Base-by-base conservation (phyloP, 495 filamentous ascomycete species). In the Umbilicaria muhlenbergii region DNA sequence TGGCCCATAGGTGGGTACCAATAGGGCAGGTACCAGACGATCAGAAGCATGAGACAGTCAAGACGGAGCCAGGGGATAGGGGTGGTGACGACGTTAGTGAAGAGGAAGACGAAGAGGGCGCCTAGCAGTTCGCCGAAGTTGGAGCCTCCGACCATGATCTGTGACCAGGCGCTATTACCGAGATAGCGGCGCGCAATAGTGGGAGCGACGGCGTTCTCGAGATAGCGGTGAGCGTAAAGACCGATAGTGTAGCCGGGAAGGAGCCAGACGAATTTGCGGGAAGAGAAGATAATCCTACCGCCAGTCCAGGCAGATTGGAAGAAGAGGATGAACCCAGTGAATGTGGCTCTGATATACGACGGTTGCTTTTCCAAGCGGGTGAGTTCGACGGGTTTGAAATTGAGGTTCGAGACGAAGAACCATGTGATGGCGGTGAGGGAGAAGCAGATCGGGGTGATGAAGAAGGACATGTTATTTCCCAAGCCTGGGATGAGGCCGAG, bases 41-140 rank as follows among this genome's bases (percentile, higher is more conserved):
- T 55, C 33, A 62, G 21, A 35, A 65, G 35, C 43, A 67, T 45
- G 12, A 66, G 31, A 2, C 63, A 57, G 31, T 69, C 64, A 11
- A 67, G 32, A 0, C 66, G 52, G 32, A 69, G 39, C 66, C 66
- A 67, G 2, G 64, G 63, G 19, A 69, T 60, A 11, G 66, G 66
- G 19, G 63, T 67, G 14, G 58, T 56, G 19, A 67, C 51, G 12
- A 53, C 39, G 34, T 63, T 60, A 12, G 58, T 62, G 41, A 66
- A 56, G n/a, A 69, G 51, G 39, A 64, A 56, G 10, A 69, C 64
- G 14, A 51, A 51, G n/a, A 64, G 37, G 1, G 66, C 64, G 10
- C 66, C 64, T 1, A 66, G 50, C 7, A 67, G 54, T 41, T 69
- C 64, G 13, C 66, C 66, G 6, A 66, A 42, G 42, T 69, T 69